Evolutionary conservation across 306 rosid species (phyloP), one percentile per base, ranked within the genome.

Genomic region (Prinsepia uniflora): DNA sequence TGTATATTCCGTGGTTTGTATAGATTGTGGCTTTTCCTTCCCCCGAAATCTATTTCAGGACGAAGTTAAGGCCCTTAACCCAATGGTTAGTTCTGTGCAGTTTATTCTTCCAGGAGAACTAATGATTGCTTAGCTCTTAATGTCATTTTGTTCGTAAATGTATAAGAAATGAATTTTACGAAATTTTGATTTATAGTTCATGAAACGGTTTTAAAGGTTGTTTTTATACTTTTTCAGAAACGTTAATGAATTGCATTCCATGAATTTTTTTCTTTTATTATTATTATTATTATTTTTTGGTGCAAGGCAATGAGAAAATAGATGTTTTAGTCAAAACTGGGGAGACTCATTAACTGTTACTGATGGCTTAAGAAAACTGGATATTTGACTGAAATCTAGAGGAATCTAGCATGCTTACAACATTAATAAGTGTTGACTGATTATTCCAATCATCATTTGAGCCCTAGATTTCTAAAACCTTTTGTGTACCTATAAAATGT

Each of bases 61-160:
- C 75, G 85, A 90, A 79, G 75, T 93, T 83, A 93, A 90, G 85
- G 75, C 75, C 84, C 89, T 93, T 65, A 90, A 93, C 77, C 89
- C 93, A 71, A 90, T 88, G 96, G 98, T 89, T 75, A 55, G 90
- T 72, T 50, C 59, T 74, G 63, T 59, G 58, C 36, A 70, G 72
- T 57, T 70, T 42, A 52, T 39, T 72, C 24, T 67, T 57, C 41
- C 41, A 45, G 10, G 5, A n/a, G 14, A 71, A 55, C 34, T 68
- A 12, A 24, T 50, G 48, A 40, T 17, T 22, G 7, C 43, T 63
- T 30, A 40, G 48, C 52, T 40, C 53, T 41, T 50, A 45, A 47
- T 55, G 12, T 49, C 43, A 43, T 55, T 36, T 40, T 59, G 52
- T 13, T 66, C 70, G 22, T 49, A 50, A 30, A 19, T 70, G 76